phyloP scores from a whole-genome alignment of 1,284 basidiomycete species.

The Leccinum solheimii region DNA sequence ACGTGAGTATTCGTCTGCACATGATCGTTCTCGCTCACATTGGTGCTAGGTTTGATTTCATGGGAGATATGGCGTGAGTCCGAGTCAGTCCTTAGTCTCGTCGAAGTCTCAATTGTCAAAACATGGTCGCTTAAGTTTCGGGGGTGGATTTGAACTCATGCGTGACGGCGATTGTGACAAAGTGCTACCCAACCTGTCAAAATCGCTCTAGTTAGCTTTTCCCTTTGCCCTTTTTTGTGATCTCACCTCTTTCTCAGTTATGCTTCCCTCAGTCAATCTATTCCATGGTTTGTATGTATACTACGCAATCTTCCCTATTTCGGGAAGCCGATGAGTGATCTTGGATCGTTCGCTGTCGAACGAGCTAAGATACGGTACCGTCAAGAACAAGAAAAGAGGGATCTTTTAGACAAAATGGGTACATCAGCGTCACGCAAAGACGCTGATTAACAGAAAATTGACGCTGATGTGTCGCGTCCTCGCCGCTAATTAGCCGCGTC shows the following conservation, averaged over 20 bases:
- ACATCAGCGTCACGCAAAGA: no score
- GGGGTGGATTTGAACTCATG: conserved; percentile 28
- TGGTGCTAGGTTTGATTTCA: conserved; percentile 25
- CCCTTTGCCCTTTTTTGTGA: neutral
- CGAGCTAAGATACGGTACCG: conserved; percentile 25
- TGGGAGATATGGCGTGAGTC: conserved; percentile 33
- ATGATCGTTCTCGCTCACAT: conserved; percentile 3
- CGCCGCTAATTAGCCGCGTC: no score
- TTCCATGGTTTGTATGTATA: conserved; percentile 37
- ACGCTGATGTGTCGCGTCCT: no score
- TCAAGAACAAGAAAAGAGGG: conserved; percentile 30
- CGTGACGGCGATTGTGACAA: conserved; percentile 17
- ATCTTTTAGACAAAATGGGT: no score
- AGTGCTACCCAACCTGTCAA: conserved; percentile 20
- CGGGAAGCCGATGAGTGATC: conserved; percentile 19
- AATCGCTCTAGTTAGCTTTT: conserved; percentile 24
- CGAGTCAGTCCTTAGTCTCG: neutral
- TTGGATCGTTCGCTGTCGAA: conserved; percentile 26
- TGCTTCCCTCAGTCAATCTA: conserved; percentile 20
- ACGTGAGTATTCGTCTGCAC: conserved; percentile 12
- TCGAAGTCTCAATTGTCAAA: neutral
- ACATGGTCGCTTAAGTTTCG: conserved; percentile 21
- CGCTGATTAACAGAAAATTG: no score
- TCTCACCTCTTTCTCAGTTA: conserved; percentile 19
- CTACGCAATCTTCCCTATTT: conserved; percentile 27